Evolutionary conservation across 2,329 filamentous ascomycete species (phyloP).

Genomic region (Neofusicoccum parvum): DNA sequence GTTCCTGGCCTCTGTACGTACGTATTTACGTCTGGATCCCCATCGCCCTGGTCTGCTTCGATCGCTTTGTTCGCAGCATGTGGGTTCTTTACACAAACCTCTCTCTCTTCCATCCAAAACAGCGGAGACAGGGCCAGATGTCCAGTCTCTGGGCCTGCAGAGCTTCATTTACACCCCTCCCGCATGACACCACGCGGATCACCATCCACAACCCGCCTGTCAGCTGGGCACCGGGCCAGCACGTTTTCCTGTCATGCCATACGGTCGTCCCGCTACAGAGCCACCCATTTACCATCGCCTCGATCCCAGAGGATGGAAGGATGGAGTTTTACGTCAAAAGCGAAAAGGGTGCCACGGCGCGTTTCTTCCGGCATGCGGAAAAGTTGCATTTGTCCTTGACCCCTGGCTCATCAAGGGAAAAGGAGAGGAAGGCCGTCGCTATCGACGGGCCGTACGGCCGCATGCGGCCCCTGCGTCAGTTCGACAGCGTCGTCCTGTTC

Average conservation of each 20-base stretch:
- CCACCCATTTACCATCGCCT: slow-evolving; percentile 67
- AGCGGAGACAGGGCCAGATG: slow-evolving; percentile 31
- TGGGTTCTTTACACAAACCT: slow-evolving; percentile 43
- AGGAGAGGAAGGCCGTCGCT: slow-evolving; percentile 41
- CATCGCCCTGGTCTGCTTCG: slow-evolving; percentile 63
- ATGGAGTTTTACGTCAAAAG: slow-evolving; percentile 61
- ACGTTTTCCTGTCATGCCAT: slow-evolving; percentile 63
- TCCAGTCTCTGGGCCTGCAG: slow-evolving; percentile 40
- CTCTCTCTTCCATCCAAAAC: slow-evolving; percentile 42
- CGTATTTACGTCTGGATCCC: slow-evolving; percentile 68
- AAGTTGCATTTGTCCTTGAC: slow-evolving; percentile 30
- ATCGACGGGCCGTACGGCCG: slow-evolving; percentile 59
- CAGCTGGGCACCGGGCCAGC: slow-evolving; percentile 63
- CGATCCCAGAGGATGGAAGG: slow-evolving; percentile 56
- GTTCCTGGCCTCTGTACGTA: slow-evolving; percentile 52
- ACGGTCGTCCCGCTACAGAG: slow-evolving; percentile 60
- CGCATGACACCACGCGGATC: slow-evolving; percentile 59
- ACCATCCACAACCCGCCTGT: slow-evolving; percentile 59
- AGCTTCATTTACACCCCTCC: slow-evolving; percentile 48
- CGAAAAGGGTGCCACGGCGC: slow-evolving; percentile 55
- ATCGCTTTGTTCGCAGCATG: slow-evolving; percentile 56
- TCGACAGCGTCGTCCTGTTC: slow-evolving; percentile 62
- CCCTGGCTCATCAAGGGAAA: slow-evolving; percentile 27
- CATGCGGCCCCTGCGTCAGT: slow-evolving; percentile 57
- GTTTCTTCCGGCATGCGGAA: slow-evolving; percentile 54